phyloP scores from a whole-genome alignment of 768 basidiomycete species.

The Erythrobasidium yunnanense region DNA sequence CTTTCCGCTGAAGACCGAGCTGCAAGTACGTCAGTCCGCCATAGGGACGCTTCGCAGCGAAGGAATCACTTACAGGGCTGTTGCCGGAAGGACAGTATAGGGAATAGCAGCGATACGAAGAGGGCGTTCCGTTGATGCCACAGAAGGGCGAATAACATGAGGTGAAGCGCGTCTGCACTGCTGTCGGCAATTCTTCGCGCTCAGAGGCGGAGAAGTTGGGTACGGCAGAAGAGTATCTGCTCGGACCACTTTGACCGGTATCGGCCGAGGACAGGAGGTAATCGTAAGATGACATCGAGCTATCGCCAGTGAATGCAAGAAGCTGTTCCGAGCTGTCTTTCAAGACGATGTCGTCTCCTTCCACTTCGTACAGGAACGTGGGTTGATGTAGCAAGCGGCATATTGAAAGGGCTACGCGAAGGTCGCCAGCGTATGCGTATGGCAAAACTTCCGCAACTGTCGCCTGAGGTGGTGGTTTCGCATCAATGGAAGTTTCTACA shows the following conservation, averaged over 20 bases:
- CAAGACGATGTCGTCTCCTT: constrained; percentile 66
- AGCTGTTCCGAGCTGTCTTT: constrained; percentile 62
- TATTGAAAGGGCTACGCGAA: not conserved
- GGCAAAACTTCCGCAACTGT: not conserved
- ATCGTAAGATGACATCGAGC: constrained; percentile 6
- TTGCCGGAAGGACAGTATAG: constrained; percentile 11
- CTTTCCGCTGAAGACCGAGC: constrained; percentile 19
- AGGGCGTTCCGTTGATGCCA: constrained; percentile 53
- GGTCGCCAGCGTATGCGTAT: not conserved
- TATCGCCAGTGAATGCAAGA: constrained; percentile 79
- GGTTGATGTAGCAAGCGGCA: not conserved
- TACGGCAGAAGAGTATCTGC: not conserved
- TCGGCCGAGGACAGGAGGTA: not conserved
- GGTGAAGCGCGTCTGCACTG: constrained; percentile 78
- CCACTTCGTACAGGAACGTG: constrained; percentile 92
- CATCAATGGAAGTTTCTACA: no score
- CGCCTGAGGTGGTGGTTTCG: no score
- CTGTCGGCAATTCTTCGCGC: constrained; percentile 65
- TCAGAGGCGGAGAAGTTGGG: not conserved
- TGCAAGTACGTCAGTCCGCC: not conserved
- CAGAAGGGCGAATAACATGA: constrained; percentile 59
- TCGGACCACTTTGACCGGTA: not conserved
- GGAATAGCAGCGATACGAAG: constrained; percentile 26
- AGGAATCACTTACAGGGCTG: not conserved
- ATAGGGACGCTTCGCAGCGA: not conserved